Conservation (phyloP, 2,329 filamentous ascomycete genomes). For the Emericellopsis atlantica region DNA sequence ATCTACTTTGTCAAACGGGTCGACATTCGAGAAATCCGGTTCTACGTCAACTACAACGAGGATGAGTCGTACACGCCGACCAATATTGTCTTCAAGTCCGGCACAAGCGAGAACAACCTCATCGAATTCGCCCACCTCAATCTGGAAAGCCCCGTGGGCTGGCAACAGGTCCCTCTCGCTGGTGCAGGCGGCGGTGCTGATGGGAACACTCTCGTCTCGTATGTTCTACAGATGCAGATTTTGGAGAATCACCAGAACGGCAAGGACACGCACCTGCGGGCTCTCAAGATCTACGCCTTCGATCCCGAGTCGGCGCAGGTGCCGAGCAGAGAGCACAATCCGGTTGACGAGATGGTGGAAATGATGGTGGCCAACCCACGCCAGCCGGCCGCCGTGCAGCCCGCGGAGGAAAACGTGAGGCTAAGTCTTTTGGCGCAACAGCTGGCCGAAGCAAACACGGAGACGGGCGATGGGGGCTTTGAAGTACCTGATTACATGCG, state of each 20-base stretch:
- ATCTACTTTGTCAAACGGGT: constrained; percentile 80
- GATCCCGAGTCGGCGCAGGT: constrained; percentile 31
- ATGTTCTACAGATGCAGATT: constrained; percentile 81
- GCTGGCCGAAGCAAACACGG: constrained; percentile 14
- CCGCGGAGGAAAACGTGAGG: constrained; percentile 4
- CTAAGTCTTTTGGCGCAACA: constrained; percentile 15
- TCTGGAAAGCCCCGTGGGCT: constrained; percentile 70
- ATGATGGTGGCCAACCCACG: constrained; percentile 6
- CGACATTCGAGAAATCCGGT: constrained; percentile 63
- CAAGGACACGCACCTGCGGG: constrained; percentile 95
- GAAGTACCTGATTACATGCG: constrained; percentile 28
- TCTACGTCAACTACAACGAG: constrained; percentile 80
- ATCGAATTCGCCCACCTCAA: constrained; percentile 76
- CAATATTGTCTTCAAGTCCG: constrained; percentile 77
- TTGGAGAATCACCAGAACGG: constrained; percentile 98
- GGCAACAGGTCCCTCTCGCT: constrained; percentile 68
- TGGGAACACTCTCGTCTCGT: constrained; percentile 69
- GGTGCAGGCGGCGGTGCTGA: constrained; percentile 45
- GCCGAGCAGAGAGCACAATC: constrained; percentile 21
- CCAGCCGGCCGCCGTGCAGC: not conserved
- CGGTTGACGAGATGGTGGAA: constrained; percentile 14
- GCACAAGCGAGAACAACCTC: constrained; percentile 83
- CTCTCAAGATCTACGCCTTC: constrained; percentile 70
- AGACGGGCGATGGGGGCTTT: constrained; percentile 20
- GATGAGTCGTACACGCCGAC: constrained; percentile 97